These are phyloP conservation scores for Oryza meridionalis DNA, from an alignment of 176 grass and related monocot species.

Conservation along the genomic window DNA sequence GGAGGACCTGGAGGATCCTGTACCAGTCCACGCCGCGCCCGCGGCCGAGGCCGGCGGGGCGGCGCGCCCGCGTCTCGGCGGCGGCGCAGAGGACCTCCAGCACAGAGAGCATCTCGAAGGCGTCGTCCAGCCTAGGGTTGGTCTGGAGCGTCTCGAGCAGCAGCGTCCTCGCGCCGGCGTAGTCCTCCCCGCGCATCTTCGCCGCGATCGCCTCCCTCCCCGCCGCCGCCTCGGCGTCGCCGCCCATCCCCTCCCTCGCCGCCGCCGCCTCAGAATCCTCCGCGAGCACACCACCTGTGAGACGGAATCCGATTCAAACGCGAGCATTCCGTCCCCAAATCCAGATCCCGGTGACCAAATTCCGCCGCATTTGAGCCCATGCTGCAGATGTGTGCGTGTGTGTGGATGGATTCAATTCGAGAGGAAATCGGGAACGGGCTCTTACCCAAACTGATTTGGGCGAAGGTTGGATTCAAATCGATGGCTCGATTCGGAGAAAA, in stretches of 20 bases:
- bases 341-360: neutral
- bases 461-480: neutral
- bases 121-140: slow-evolving; percentile 52
- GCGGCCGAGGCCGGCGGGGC: neutral
- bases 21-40: slow-evolving; percentile 55
- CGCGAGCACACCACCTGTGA: neutral
- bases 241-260: slow-evolving; percentile 36
- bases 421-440: neutral
- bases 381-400: neutral
- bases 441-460: slow-evolving; percentile 26
- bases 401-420: neutral
- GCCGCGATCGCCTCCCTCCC: slow-evolving; percentile 42
- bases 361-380: neutral
- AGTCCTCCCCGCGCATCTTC: slow-evolving; percentile 57
- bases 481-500: neutral
- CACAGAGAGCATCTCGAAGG: slow-evolving; percentile 61
- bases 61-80: neutral
- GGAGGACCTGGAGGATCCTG: slow-evolving; percentile 59
- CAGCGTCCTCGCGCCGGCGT: slow-evolving; percentile 56
- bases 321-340: neutral
- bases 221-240: slow-evolving; percentile 26
- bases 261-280: neutral
- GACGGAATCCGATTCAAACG: neutral
- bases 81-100: slow-evolving; percentile 79
- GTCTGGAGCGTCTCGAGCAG: slow-evolving; percentile 65